Conservation (phyloP, 2,329 filamentous ascomycete genomes). For the Chaetomium sp. region DNA sequence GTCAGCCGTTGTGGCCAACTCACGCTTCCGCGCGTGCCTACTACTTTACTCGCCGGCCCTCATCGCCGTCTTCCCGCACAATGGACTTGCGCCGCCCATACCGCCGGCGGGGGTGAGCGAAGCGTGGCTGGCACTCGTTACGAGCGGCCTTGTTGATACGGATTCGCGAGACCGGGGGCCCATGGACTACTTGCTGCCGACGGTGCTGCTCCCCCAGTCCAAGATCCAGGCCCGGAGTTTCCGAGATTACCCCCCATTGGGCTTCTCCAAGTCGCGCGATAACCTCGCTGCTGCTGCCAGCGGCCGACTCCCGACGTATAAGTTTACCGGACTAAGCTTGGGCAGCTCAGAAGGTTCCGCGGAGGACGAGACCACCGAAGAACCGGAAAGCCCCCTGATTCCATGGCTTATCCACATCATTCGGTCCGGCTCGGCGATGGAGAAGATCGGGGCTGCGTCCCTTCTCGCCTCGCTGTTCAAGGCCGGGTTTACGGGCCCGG, state of each 20-base stretch:
- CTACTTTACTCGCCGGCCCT: slow-evolving; percentile 63
- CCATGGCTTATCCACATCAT: slow-evolving; percentile 65
- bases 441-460: slow-evolving; percentile 61
- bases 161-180: slow-evolving; percentile 43
- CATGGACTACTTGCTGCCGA: slow-evolving; percentile 61
- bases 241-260: slow-evolving; percentile 50
- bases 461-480: slow-evolving; percentile 65
- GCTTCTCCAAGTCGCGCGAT: slow-evolving; percentile 37
- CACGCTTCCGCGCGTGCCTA: slow-evolving; percentile 68
- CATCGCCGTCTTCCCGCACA: slow-evolving; percentile 59
- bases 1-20: slow-evolving; percentile 68
- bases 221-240: slow-evolving; percentile 28
- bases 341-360: slow-evolving; percentile 27
- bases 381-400: slow-evolving; percentile 63
- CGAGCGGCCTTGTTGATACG: slow-evolving; percentile 43
- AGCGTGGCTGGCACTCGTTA: slow-evolving; percentile 48
- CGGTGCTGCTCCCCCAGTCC: slow-evolving; percentile 38
- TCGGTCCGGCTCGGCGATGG: slow-evolving; percentile 49
- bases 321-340: slow-evolving; percentile 28
- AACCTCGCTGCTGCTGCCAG: slow-evolving; percentile 22
- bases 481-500: slow-evolving; percentile 57
- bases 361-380: slow-evolving; percentile 40
- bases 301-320: slow-evolving; percentile 8
- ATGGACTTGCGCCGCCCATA: slow-evolving; percentile 44
- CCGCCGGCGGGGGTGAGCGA: slow-evolving; percentile 34